These are phyloP conservation scores for Lepidium sativum DNA, from an alignment of 345 rosid genomes.

Conservation along the genomic window DNA sequence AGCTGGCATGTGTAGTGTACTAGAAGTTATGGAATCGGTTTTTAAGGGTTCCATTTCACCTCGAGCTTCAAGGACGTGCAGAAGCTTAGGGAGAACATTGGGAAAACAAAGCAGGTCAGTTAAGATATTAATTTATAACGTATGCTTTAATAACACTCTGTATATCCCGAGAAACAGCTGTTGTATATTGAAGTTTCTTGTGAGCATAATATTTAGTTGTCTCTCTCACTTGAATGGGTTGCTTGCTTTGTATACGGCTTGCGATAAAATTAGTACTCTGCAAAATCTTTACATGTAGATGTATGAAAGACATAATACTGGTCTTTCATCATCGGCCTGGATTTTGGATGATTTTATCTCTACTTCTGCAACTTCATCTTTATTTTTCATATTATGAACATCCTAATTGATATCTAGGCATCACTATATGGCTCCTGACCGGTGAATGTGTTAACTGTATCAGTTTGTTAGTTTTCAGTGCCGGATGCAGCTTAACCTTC, in stretches of 20 bases:
- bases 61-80: conserved; percentile 71
- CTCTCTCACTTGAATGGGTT: neutral
- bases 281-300: neutral
- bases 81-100: conserved; percentile 64
- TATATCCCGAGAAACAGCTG: neutral
- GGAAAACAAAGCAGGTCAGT: conserved; percentile 86
- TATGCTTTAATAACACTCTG: neutral
- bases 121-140: neutral
- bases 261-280: neutral
- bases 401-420: neutral
- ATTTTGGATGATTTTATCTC: neutral
- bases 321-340: neutral
- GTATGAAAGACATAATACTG: neutral
- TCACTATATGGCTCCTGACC: neutral
- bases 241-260: neutral
- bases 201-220: conserved; percentile 2
- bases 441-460: neutral
- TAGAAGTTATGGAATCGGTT: conserved; percentile 79
- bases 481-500: neutral
- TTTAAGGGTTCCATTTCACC: conserved; percentile 69
- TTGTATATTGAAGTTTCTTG: neutral
- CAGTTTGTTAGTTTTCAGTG: neutral
- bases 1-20: conserved; percentile 58
- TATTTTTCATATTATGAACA: neutral
- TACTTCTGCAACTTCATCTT: neutral